These are phyloP conservation scores for Phytophthora sojae DNA, from an alignment of 352 stramenopile species.

Conservation along the genomic window DNA sequence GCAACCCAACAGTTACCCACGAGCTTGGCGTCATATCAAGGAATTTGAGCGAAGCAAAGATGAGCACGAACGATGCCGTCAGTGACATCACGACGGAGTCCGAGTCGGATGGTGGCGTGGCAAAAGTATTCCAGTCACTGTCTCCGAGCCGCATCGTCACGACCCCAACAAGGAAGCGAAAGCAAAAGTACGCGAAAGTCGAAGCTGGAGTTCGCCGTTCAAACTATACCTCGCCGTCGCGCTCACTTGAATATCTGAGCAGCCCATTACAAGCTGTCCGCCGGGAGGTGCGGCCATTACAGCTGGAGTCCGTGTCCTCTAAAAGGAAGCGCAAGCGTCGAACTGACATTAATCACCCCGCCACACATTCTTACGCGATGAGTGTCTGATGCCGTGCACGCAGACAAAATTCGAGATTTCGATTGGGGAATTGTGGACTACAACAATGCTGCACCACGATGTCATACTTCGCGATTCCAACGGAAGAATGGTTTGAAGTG, in stretches of 20 bases:
- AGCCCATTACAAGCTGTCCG: neutral
- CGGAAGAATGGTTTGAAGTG: neutral
- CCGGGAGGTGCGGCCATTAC: conserved; percentile 18
- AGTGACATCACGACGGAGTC: conserved; percentile 40
- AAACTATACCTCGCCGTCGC: conserved; percentile 14
- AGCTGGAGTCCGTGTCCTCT: conserved; percentile 27
- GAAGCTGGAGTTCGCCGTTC: conserved; percentile 1
- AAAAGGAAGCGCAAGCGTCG: conserved; percentile 22
- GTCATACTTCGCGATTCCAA: neutral
- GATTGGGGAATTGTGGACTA: neutral
- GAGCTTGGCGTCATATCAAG: neutral
- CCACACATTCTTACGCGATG: conserved; percentile 2
- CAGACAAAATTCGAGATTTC: neutral
- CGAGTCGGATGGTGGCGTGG: conserved; percentile 37
- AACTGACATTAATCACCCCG: neutral
- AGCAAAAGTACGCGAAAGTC: conserved; percentile 12
- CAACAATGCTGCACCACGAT: neutral
- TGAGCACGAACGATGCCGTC: conserved; percentile 17
- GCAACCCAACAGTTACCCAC: neutral
- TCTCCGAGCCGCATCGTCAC: conserved; percentile 11
- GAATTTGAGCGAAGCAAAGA: conserved; percentile 5
- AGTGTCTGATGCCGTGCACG: neutral
- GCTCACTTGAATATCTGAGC: conserved; percentile 31
- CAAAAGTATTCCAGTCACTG: conserved; percentile 26
- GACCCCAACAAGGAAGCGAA: conserved; percentile 17